Conservation (phyloP, 257 asterid genomes). For the Nicotiana knightiana region DNA sequence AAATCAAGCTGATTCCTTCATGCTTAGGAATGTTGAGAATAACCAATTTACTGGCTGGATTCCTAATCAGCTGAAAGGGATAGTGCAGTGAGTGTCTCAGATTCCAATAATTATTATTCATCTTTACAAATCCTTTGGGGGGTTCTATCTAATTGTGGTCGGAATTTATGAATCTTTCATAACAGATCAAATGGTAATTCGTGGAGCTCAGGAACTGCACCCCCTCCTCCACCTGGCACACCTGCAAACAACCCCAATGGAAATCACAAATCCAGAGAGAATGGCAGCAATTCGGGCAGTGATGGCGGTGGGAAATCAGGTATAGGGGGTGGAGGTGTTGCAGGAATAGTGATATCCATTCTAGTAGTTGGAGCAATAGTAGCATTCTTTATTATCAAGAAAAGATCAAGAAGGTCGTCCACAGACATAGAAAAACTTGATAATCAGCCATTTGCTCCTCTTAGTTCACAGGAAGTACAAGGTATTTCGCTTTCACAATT, state of each 20-base stretch:
- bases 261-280: constrained; percentile 42
- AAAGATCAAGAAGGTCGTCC: constrained; percentile 54
- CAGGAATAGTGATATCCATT: constrained; percentile 73
- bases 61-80: constrained; percentile 65
- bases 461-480: constrained; percentile 50
- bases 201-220: constrained; percentile 73
- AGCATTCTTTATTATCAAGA: constrained; percentile 64
- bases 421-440: constrained; percentile 61
- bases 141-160: background rate
- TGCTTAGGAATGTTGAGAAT: constrained; percentile 71
- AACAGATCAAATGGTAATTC: constrained; percentile 68
- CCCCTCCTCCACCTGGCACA: constrained; percentile 96
- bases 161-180: constrained; percentile 11
- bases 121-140: background rate
- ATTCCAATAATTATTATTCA: background rate
- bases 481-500: constrained; percentile 27
- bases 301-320: constrained; percentile 52
- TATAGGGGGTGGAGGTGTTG: constrained; percentile 80
- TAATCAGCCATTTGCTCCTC: constrained; percentile 66
- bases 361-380: constrained; percentile 71
- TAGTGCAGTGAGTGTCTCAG: constrained; percentile 50
- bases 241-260: constrained; percentile 57
- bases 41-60: constrained; percentile 91
- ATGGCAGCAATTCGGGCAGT: constrained; percentile 29
- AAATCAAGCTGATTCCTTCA: background rate